Evolutionary conservation across 1,284 basidiomycete species (phyloP), one percentile per base, ranked within the genome.

Genomic region (Vanrija sp.): DNA sequence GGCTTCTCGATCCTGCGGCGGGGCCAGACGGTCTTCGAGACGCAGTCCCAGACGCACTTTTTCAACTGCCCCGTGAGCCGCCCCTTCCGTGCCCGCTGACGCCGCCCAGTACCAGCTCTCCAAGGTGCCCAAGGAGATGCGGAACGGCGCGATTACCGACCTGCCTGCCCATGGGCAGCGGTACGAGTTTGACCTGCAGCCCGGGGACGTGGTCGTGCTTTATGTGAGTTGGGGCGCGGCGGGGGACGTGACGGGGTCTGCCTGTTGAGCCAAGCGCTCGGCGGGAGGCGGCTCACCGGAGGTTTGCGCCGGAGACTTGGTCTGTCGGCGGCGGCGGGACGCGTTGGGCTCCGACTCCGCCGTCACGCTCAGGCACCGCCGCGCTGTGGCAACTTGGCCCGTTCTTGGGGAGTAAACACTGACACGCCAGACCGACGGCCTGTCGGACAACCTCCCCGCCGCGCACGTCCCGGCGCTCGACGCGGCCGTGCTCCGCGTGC

Each of bases 371-470:
- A 25, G 31, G 31, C 31, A 31, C 31, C 9, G 31, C 31, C 31
- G 31, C 10, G 9, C 10, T 31, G 31, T 2, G 12, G 9, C 10
- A 14, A 27, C 16, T 35, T 38, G 39, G 27, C 38, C 31, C 57
- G 20, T 39, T 36, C 47, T 38, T n/a, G 8, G 31, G 31, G 9
- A 12, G 31, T 7, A 31, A 31, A 14, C 31, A 45, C 61, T 52
- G 53, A 45, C 36, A 39, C 41, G 56, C 24, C 59, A 77, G 65
- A 81, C 81, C n/a, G 81, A 83, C 62, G 81, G 81, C 0, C 67
- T 81, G 41, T 75, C 73, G 41, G 81, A 83, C 63, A 83, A 83
- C 62, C 74, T 81, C 41, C 77, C 77, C 38, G 57, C 68, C 6
- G 54, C 68, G 25, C 75, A 78, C 54, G 60, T 76, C n/a, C 62